Percentiles rank a stretch among this genome's conserved stretches.
Evolutionary conservation across 768 basidiomycete genomes (phyloP).

Genomic region (Gelatoporia subvermispora): DNA sequence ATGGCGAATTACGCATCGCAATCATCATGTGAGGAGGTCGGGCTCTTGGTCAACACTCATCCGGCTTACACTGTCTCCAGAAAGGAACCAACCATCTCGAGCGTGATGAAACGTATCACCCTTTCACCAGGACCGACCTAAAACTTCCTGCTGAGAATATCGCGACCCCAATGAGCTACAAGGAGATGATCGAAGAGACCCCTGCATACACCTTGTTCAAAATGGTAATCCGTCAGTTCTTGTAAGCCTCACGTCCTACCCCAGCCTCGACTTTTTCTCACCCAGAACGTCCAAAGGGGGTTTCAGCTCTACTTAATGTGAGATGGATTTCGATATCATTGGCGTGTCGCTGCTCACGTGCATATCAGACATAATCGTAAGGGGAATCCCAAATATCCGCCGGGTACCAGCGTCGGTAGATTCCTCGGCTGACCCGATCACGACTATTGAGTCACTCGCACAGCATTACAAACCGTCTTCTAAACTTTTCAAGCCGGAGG

Average conservation of each 20-base stretch:
- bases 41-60: too few species aligned
- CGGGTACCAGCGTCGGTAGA: constrained; percentile 16
- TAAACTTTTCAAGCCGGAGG: constrained; percentile 39
- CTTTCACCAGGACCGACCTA: constrained; percentile 14
- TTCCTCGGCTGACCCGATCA: neutral
- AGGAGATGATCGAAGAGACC: constrained; percentile 23
- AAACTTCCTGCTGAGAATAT: constrained; percentile 11
- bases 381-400: constrained; percentile 22
- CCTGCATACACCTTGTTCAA: constrained; percentile 39
- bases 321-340: neutral
- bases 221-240: constrained; percentile 43
- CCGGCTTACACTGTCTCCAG: too few species aligned
- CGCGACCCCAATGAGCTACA: constrained; percentile 19
- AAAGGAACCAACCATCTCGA: constrained; percentile 19
- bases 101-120: constrained; percentile 22
- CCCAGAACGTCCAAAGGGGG: constrained; percentile 5
- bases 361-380: constrained; percentile 16
- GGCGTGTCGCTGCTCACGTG: neutral
- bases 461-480: constrained; percentile 30
- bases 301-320: constrained; percentile 22
- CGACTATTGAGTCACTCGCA: neutral
- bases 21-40: constrained; percentile 21
- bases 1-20: constrained; percentile 21
- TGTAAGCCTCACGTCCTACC: too few species aligned
- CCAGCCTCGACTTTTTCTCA: neutral